phyloP scores from a whole-genome alignment of 805 yeast genomes.

The Pichia insulana region DNA sequence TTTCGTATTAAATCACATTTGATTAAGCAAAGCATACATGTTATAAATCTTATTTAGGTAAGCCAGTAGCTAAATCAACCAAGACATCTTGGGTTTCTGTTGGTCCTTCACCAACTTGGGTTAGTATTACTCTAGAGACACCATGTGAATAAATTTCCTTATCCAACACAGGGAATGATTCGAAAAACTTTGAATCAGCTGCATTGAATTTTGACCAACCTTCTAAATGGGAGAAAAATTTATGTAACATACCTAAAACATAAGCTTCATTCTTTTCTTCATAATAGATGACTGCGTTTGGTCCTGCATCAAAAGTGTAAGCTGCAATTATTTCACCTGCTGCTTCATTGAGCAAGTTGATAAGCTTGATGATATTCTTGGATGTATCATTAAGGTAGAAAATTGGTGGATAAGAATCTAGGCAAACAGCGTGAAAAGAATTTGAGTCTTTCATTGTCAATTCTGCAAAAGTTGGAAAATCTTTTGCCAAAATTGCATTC shows the following conservation, averaged over 20 bases:
- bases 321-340: constrained; percentile 76
- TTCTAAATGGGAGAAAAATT: constrained; percentile 45
- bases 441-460: constrained; percentile 95
- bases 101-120: constrained; percentile 87
- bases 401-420: constrained; percentile 93
- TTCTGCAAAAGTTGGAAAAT: constrained; percentile 75
- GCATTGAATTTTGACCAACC: constrained; percentile 50
- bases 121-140: constrained; percentile 75
- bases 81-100: constrained; percentile 47
- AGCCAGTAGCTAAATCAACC: constrained; percentile 48
- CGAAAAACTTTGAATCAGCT: constrained; percentile 12
- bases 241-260: constrained; percentile 62
- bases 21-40: not conserved
- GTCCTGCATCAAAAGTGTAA: constrained; percentile 98
- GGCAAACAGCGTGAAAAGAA: constrained; percentile 96
- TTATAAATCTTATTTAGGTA: constrained; percentile 36
- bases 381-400: constrained; percentile 91
- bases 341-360: constrained; percentile 65
- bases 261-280: constrained; percentile 63
- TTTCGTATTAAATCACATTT: no score
- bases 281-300: constrained; percentile 94
- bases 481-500: constrained; percentile 57
- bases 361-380: constrained; percentile 65
- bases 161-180: constrained; percentile 25
- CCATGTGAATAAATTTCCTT: constrained; percentile 36